phyloP scores from a whole-genome alignment of 1,284 basidiomycete genomes.

The Leccinum griseonigrum region DNA sequence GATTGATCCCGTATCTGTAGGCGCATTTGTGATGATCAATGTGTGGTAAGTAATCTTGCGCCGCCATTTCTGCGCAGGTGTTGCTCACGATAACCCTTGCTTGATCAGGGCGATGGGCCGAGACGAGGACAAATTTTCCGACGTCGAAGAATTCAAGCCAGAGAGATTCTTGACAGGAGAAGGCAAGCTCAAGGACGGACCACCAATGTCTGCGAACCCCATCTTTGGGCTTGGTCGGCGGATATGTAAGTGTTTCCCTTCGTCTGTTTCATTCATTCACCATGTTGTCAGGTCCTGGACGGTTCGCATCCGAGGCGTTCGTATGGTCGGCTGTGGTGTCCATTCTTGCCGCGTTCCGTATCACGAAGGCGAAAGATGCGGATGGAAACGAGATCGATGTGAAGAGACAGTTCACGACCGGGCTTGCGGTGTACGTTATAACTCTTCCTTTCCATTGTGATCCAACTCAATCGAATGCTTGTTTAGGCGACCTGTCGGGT shows the following conservation, averaged over 20 bases:
- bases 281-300: conserved; percentile 21
- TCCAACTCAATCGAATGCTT: background rate
- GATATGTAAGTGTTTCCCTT: conserved; percentile 23
- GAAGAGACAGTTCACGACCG: conserved; percentile 30
- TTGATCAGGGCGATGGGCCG: conserved; percentile 32
- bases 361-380: conserved; percentile 36
- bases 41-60: conserved; percentile 18
- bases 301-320: conserved; percentile 23
- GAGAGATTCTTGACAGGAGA: conserved; percentile 21
- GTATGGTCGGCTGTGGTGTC: conserved; percentile 27
- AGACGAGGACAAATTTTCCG: conserved; percentile 16
- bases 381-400: conserved; percentile 35
- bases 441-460: background rate
- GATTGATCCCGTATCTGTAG: conserved; percentile 11
- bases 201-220: conserved; percentile 34
- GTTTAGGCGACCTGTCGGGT: conserved; percentile 21
- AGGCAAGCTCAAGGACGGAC: conserved; percentile 20
- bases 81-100: conserved; percentile 5
- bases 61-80: too few relatives aligned
- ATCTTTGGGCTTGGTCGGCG: conserved; percentile 43
- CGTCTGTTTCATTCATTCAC: conserved; percentile 9
- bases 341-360: conserved; percentile 39
- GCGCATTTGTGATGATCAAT: conserved; percentile 29
- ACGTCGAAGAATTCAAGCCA: conserved; percentile 23
- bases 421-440: conserved; percentile 32